Percentiles rank a stretch among this genome's conserved stretches.
These are phyloP conservation scores for Candida quercuum DNA, from an alignment of 805 yeast genomes.

Conservation along the genomic window DNA sequence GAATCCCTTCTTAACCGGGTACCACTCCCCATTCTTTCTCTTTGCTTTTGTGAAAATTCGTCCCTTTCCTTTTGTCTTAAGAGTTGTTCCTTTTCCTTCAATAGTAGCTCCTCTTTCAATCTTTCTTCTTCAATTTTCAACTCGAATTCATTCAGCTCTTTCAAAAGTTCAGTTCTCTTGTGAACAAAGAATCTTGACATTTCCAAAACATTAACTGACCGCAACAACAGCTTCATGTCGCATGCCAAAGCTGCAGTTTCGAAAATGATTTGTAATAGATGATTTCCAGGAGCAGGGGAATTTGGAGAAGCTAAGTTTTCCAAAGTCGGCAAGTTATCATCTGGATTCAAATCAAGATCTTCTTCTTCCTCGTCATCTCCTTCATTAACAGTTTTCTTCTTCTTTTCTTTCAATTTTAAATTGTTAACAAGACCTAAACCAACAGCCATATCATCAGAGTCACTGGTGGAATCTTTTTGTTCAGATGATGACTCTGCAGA, in stretches of 20 bases:
- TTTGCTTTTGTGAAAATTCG: neutral
- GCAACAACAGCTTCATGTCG: slow-evolving; percentile 57
- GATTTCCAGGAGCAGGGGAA: slow-evolving; percentile 50
- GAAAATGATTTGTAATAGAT: slow-evolving; percentile 51
- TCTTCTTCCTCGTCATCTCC: slow-evolving; percentile 19
- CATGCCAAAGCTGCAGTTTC: slow-evolving; percentile 57
- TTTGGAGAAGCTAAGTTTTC: slow-evolving; percentile 53
- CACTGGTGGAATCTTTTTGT: slow-evolving; percentile 18
- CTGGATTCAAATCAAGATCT: slow-evolving; percentile 3
- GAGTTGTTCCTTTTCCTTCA: slow-evolving; percentile 1
- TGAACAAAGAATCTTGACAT: slow-evolving; percentile 37
- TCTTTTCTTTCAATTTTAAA: slow-evolving; percentile 17
- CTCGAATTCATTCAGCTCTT: slow-evolving; percentile 13
- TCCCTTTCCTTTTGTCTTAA: neutral
- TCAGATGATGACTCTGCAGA: slow-evolving; percentile 13
- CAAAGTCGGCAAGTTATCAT: slow-evolving; percentile 35
- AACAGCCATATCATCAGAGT: slow-evolving; percentile 22
- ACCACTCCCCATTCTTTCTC: too few relatives aligned
- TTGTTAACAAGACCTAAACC: slow-evolving; percentile 21
- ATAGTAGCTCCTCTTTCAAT: neutral
- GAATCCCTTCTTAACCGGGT: too few relatives aligned
- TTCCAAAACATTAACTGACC: slow-evolving; percentile 49
- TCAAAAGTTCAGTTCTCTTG: slow-evolving; percentile 20
- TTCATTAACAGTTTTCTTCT: slow-evolving; percentile 14
- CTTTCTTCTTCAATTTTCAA: slow-evolving; percentile 3